phyloP scores from a whole-genome alignment of 73 alveolate genomes.

The Loxodes magnus region DNA sequence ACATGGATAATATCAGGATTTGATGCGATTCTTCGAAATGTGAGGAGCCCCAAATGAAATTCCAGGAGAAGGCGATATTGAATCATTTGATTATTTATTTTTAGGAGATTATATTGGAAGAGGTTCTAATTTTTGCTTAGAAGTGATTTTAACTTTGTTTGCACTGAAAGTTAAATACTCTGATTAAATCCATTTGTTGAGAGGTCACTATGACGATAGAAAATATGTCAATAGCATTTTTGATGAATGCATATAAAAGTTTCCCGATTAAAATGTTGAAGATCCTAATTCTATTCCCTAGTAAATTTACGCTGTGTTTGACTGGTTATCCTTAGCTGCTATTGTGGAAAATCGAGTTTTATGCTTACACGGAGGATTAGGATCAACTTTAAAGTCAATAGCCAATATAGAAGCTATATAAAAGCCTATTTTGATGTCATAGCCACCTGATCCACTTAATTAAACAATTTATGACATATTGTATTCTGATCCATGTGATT shows the following conservation, averaged over 20 bases:
- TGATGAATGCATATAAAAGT: constrained; percentile 10
- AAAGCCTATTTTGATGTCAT: constrained; percentile 70
- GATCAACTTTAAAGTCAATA: constrained; percentile 55
- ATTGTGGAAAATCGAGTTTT: constrained; percentile 69
- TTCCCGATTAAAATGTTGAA: constrained; percentile 21
- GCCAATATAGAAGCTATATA: constrained; percentile 65
- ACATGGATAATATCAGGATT: constrained; percentile 82
- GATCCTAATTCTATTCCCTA: constrained; percentile 22
- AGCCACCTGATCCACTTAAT: constrained; percentile 27
- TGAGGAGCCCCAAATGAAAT: constrained; percentile 82
- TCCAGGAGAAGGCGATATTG: constrained; percentile 68
- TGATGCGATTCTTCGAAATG: constrained; percentile 91
- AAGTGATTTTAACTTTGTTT: constrained; percentile 67
- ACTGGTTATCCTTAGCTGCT: constrained; percentile 83
- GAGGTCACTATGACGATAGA: constrained; percentile 79
- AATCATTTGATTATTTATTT: constrained; percentile 76
- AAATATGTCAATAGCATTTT: constrained; percentile 17
- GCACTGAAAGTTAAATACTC: constrained; percentile 88
- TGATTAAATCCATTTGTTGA: constrained; percentile 67
- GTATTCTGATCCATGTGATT: constrained; percentile 61
- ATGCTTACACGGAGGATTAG: constrained; percentile 91
- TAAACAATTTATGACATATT: constrained; percentile 42
- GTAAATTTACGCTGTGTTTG: constrained; percentile 74
- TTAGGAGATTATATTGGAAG: constrained; percentile 88
- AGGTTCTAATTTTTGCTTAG: constrained; percentile 81